phyloP scores from a whole-genome alignment of 2,329 filamentous ascomycete genomes.

The Coleophoma crateriformis region DNA sequence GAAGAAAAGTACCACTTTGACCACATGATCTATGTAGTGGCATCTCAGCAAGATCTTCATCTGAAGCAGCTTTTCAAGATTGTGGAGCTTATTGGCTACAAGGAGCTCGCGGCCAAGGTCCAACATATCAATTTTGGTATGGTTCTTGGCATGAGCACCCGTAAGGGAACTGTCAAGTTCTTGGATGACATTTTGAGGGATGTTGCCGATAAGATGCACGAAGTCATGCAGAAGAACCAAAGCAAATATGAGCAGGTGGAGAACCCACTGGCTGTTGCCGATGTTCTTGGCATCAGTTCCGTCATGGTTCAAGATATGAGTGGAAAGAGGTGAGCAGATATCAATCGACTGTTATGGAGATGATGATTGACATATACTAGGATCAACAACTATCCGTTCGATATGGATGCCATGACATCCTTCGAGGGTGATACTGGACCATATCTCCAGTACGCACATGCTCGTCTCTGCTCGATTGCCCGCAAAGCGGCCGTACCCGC shows the following conservation, averaged over 20 bases:
- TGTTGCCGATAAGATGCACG: slow-evolving; percentile 93
- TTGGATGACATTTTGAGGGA: slow-evolving; percentile 66
- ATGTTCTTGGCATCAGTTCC: slow-evolving; percentile 84
- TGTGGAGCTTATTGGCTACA: slow-evolving; percentile 63
- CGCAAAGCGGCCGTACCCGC: slow-evolving; percentile 47
- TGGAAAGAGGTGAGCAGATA: slow-evolving; percentile 65
- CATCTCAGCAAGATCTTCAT: slow-evolving; percentile 67
- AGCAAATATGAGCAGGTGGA: slow-evolving; percentile 87
- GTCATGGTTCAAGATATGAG: slow-evolving; percentile 99
- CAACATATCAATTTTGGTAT: slow-evolving; percentile 74
- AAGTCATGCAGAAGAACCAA: slow-evolving; percentile 88
- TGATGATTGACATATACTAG: slow-evolving; percentile 23
- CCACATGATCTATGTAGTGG: slow-evolving; percentile 77
- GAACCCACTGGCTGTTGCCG: slow-evolving; percentile 74
- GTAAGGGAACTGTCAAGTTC: slow-evolving; percentile 71
- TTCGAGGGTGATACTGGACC: slow-evolving; percentile 84
- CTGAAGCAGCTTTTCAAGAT: slow-evolving; percentile 74
- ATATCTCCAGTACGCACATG: slow-evolving; percentile 79
- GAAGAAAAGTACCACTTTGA: slow-evolving; percentile 62
- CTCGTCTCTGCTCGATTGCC: slow-evolving; percentile 62
- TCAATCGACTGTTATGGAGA: slow-evolving; percentile 20
- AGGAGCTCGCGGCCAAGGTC: slow-evolving; percentile 61
- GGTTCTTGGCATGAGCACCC: slow-evolving; percentile 65
- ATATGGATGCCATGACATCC: slow-evolving; percentile 76
- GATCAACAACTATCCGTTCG: slow-evolving; percentile 65